phyloP scores from a whole-genome alignment of 2,329 filamentous ascomycete species.

The Dryadomyces sulphureus region DNA sequence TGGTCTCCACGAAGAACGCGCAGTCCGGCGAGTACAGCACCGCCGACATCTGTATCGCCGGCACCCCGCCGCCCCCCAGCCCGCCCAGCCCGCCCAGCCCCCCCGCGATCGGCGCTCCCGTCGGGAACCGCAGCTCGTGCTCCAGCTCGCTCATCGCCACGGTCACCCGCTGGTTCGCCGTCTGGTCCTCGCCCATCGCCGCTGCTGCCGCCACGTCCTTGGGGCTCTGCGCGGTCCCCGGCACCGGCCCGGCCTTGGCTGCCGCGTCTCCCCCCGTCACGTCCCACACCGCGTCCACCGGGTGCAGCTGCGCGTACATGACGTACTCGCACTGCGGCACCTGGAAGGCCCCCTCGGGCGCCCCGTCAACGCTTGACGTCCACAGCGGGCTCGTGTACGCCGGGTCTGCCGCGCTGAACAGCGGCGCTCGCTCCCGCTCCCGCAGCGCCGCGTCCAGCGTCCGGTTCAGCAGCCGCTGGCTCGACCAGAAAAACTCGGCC shows the following conservation, averaged over 20 bases:
- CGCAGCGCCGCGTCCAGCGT: constrained; percentile 55
- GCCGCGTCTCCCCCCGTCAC: not conserved
- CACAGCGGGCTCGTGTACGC: constrained; percentile 47
- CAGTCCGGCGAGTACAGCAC: constrained; percentile 56
- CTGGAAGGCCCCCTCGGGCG: constrained; percentile 42
- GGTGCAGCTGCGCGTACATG: constrained; percentile 67
- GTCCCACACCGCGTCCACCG: constrained; percentile 26
- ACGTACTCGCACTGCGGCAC: constrained; percentile 78
- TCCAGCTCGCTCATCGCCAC: constrained; percentile 32
- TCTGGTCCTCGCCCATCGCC: not conserved
- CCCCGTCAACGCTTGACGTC: constrained; percentile 52
- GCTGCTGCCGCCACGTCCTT: constrained; percentile 2
- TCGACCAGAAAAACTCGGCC: constrained; percentile 38
- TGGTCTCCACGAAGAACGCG: constrained; percentile 49
- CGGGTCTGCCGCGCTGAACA: constrained; percentile 44
- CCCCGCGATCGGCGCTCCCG: constrained; percentile 39
- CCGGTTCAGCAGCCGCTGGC: constrained; percentile 53
- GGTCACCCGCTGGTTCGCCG: constrained; percentile 8
- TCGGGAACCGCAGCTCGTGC: constrained; percentile 45
- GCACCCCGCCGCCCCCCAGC: constrained; percentile 19
- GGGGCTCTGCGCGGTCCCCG: constrained; percentile 12
- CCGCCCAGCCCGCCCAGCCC: not conserved
- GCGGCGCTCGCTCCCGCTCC: constrained; percentile 42
- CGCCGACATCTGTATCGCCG: constrained; percentile 45
- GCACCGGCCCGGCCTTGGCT: not conserved